A percentile compares a stretch with the other conserved stretches of the same genome.
Conservation (phyloP, 768 basidiomycete genomes). For the Podaxis carcinomalis region DNA sequence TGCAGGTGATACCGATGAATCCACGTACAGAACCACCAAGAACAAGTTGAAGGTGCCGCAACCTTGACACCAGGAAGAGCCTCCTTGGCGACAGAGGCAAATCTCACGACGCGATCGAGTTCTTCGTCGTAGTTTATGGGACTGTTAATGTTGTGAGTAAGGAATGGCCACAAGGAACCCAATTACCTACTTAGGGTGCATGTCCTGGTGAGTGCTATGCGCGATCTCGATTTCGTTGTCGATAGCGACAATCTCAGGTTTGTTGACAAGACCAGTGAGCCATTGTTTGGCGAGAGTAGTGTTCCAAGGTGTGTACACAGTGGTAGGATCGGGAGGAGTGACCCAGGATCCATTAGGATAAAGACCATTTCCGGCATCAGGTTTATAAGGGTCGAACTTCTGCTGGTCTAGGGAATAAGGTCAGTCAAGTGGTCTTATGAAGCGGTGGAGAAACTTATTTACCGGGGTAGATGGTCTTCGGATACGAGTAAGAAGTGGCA, state of each 20-base stretch:
- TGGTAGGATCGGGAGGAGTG: conserved; percentile 32
- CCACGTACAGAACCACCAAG: conserved; percentile 41
- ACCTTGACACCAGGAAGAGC: conserved; percentile 40
- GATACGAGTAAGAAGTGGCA: conserved; percentile 47
- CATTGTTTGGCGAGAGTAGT: conserved; percentile 36
- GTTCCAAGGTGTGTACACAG: conserved; percentile 46
- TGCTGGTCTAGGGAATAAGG: conserved; percentile 30
- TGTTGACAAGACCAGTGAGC: conserved; percentile 42
- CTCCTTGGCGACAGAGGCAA: conserved; percentile 37
- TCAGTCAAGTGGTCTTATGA: background rate
- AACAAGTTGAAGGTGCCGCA: conserved; percentile 43
- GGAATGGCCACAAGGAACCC: background rate
- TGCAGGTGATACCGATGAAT: background rate
- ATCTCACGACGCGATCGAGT: conserved; percentile 38
- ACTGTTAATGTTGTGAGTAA: conserved; percentile 18
- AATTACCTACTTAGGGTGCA: conserved; percentile 42
- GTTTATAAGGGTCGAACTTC: conserved; percentile 42
- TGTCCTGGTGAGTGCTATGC: conserved; percentile 48
- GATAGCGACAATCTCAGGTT: conserved; percentile 43
- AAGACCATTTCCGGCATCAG: conserved; percentile 45
- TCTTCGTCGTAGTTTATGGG: conserved; percentile 50
- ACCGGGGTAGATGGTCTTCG: conserved; percentile 40
- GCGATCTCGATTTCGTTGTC: conserved; percentile 61
- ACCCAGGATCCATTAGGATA: conserved; percentile 44
- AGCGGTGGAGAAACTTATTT: background rate